Evolutionary conservation across 805 yeast species (phyloP), one percentile per base, ranked within the genome.

Genomic region (Candida dajiaensis): DNA sequence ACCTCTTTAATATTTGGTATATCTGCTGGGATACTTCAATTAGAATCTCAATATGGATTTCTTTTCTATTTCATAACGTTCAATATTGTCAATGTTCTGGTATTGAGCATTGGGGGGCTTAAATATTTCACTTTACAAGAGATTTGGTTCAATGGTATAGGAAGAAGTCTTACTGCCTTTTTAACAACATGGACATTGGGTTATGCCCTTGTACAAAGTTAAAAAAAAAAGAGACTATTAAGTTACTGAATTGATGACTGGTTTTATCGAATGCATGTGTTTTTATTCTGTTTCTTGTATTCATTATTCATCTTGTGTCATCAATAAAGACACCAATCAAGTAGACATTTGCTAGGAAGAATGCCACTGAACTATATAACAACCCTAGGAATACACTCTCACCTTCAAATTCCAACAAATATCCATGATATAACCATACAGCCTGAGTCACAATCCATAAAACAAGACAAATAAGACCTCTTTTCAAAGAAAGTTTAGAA

Each of bases 391-490:
- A 88, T 0, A 84, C 80, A 40, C 76, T 68, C 31, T 66, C 58
- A 0, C 97, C 97, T 39, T 81, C 65, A 55, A 92, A 92, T 64
- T 92, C 99, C 39, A 92, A 69, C 35, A 73, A 69, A 66, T 82
- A 92, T 1, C 90, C 98, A 62, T 76, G 80, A 42, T 64, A 74
- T 23, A 92, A 71, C 99, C 99, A 92, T 3, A 72, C 43, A 0
- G 74, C 90, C 64, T 92, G 97, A 0, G 87, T 67, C 0, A 65
- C 45, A 0, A 83, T 63, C 99, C 99, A 94, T 5, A 79, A 58
- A 0, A 61, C 47, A 1, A 79, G 50, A 36, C 76, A 68, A 0
- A 64, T 13, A 0, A 71, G 2, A 1, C 85, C 86, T 42, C 64
- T 67, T 0, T 45, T 50, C 0, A 62, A 50, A 1, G 67, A 48